phyloP scores from a whole-genome alignment of 805 yeast species.

The Sugiyamaella qingdaonensis region DNA sequence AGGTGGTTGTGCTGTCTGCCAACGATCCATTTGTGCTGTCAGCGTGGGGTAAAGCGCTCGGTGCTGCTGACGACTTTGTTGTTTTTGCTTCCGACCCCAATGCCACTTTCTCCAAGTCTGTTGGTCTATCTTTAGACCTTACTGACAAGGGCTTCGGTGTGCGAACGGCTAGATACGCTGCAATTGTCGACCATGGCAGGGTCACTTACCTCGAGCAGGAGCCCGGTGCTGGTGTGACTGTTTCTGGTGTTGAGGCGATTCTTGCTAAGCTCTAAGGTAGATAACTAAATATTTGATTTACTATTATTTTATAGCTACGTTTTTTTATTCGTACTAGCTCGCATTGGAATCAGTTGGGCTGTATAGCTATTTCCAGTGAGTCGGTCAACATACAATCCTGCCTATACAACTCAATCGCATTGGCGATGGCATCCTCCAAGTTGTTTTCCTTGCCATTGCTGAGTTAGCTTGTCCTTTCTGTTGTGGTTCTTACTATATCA shows the following conservation, averaged over 20 bases:
- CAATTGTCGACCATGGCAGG: slow-evolving; percentile 57
- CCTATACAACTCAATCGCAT: background rate
- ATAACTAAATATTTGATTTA: background rate
- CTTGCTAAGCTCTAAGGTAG: slow-evolving; percentile 32
- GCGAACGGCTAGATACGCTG: slow-evolving; percentile 69
- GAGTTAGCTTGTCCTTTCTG: background rate
- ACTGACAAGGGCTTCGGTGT: slow-evolving; percentile 50
- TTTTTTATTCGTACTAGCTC: background rate
- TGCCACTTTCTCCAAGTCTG: slow-evolving; percentile 51
- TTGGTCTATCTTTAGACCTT: slow-evolving; percentile 57
- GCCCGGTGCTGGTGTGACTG: slow-evolving; percentile 40
- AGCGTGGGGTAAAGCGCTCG: slow-evolving; percentile 60
- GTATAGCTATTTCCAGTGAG: background rate
- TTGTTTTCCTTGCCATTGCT: background rate
- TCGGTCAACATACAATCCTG: background rate
- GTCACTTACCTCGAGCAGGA: slow-evolving; percentile 51
- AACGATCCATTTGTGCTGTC: slow-evolving; percentile 68
- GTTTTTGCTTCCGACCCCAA: slow-evolving; percentile 66
- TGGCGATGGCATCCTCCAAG: background rate
- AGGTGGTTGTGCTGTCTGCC: slow-evolving; percentile 57
- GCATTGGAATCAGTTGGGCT: background rate
- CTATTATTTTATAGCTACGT: background rate
- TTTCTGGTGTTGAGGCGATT: slow-evolving; percentile 46
- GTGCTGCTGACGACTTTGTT: slow-evolving; percentile 36
- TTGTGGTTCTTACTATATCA: background rate